A percentile compares a stretch with the other conserved stretches of the same genome.
phyloP scores from a whole-genome alignment of 208 protist species.

The Leishmania guyanensis region DNA sequence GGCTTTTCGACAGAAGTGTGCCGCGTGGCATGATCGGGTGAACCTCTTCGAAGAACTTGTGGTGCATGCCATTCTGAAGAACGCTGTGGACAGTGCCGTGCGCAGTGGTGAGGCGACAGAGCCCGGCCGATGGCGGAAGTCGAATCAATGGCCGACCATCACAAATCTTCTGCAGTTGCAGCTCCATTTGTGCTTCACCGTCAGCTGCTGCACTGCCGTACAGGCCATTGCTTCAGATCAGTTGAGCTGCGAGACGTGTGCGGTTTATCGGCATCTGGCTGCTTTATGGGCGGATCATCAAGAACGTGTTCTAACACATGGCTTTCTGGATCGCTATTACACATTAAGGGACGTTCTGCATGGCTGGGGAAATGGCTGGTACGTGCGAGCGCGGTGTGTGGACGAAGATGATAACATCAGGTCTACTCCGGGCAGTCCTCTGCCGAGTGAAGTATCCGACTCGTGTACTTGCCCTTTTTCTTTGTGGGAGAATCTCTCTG shows the following conservation, averaged over 20 bases:
- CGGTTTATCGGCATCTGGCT: slow-evolving; percentile 6
- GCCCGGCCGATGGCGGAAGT: slow-evolving; percentile 23
- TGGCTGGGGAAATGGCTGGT: slow-evolving; percentile 26
- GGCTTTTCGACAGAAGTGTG: slow-evolving; percentile 14
- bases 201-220: not conserved
- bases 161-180: slow-evolving; percentile 24
- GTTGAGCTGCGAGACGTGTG: not conserved
- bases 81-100: slow-evolving; percentile 20
- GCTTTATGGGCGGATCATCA: slow-evolving; percentile 1
- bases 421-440: too few species aligned
- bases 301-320: not conserved
- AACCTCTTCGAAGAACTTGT: slow-evolving; percentile 32
- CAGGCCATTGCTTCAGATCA: not conserved
- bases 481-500: slow-evolving; percentile 9
- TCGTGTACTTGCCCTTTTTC: not conserved
- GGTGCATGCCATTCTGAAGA: slow-evolving; percentile 26
- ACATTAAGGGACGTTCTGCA: slow-evolving; percentile 13
- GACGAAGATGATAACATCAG: not conserved
- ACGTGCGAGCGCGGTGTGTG: not conserved
- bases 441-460: not conserved
- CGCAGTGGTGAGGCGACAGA: not conserved
- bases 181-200: not conserved
- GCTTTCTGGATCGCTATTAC: slow-evolving; percentile 18
- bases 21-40: slow-evolving; percentile 2
- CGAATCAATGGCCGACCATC: slow-evolving; percentile 27